Evolutionary conservation across 768 basidiomycete species (phyloP).

Genomic region (Coprinellus aureogranulatus): DNA sequence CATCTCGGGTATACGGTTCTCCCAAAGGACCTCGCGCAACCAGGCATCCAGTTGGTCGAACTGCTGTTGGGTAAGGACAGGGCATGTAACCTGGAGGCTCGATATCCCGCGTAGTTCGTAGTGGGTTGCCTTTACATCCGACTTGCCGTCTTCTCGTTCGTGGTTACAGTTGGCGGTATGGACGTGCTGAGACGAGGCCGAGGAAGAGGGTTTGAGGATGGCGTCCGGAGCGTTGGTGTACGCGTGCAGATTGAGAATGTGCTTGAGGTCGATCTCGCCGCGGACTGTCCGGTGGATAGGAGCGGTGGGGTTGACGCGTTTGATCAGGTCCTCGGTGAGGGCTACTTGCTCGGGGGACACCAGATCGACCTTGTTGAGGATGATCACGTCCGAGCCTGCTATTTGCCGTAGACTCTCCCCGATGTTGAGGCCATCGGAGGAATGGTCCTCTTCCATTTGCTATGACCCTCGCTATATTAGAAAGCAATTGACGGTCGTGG

Average conservation of each 20-base stretch:
- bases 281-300: slow-evolving; percentile 70
- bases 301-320: slow-evolving; percentile 75
- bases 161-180: slow-evolving; percentile 31
- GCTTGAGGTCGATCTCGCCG: slow-evolving; percentile 68
- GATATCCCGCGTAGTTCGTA: slow-evolving; percentile 82
- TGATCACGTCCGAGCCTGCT: slow-evolving; percentile 84
- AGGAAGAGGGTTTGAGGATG: background rate
- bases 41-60: slow-evolving; percentile 67
- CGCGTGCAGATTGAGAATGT: slow-evolving; percentile 79
- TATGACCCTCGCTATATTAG: slow-evolving; percentile 24
- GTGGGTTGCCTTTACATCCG: slow-evolving; percentile 42
- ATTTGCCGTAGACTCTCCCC: slow-evolving; percentile 89
- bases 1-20: slow-evolving; percentile 47
- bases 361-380: slow-evolving; percentile 91
- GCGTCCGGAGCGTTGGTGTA: slow-evolving; percentile 42
- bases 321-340: slow-evolving; percentile 59
- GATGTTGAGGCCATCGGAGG: slow-evolving; percentile 44
- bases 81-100: slow-evolving; percentile 69
- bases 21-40: slow-evolving; percentile 84
- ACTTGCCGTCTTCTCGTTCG: slow-evolving; percentile 22
- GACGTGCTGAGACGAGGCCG: slow-evolving; percentile 14
- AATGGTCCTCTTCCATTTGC: slow-evolving; percentile 85
- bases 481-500: background rate
- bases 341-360: slow-evolving; percentile 44
- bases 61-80: slow-evolving; percentile 48